phyloP scores from a whole-genome alignment of 2,329 filamentous ascomycete genomes.

The Rutstroemia sydowiana region DNA sequence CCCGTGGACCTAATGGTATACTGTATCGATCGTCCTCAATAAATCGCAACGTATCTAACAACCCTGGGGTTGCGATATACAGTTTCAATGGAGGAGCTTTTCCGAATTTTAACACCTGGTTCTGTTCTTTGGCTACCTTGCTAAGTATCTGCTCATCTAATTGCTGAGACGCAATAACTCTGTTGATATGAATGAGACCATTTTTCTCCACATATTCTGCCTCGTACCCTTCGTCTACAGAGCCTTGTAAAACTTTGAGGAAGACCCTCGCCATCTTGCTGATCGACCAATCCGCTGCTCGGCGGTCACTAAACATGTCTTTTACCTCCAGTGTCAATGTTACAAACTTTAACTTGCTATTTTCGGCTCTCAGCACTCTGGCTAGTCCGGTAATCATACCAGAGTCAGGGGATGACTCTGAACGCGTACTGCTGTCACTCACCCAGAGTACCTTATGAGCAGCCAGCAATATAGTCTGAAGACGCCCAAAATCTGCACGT shows the following conservation, averaged over 20 bases:
- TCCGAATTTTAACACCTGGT: not conserved
- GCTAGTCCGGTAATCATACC: not conserved
- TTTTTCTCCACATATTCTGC: conserved; percentile 2
- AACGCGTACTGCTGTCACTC: conserved; percentile 35
- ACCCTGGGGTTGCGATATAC: conserved; percentile 7
- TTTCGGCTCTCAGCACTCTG: not conserved
- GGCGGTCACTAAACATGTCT: not conserved
- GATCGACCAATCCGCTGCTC: not conserved
- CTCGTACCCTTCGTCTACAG: conserved; percentile 20
- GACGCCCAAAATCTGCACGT: not conserved
- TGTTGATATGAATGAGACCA: not conserved
- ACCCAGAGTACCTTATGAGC: conserved; percentile 40
- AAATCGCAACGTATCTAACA: conserved; percentile 14
- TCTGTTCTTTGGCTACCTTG: not conserved
- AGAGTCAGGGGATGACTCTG: not conserved
- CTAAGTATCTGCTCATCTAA: not conserved
- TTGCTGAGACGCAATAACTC: not conserved
- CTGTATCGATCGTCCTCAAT: conserved; percentile 4
- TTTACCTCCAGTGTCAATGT: not conserved
- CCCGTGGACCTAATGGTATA: conserved; percentile 17
- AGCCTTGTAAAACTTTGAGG: conserved; percentile 13
- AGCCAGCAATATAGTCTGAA: not conserved
- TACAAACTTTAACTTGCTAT: not conserved
- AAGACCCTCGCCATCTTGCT: conserved; percentile 12
- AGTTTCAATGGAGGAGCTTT: conserved; percentile 5